Evolutionary conservation across 2,329 filamentous ascomycete species (phyloP).

Genomic region (Arthrobotrys sphaeroides): DNA sequence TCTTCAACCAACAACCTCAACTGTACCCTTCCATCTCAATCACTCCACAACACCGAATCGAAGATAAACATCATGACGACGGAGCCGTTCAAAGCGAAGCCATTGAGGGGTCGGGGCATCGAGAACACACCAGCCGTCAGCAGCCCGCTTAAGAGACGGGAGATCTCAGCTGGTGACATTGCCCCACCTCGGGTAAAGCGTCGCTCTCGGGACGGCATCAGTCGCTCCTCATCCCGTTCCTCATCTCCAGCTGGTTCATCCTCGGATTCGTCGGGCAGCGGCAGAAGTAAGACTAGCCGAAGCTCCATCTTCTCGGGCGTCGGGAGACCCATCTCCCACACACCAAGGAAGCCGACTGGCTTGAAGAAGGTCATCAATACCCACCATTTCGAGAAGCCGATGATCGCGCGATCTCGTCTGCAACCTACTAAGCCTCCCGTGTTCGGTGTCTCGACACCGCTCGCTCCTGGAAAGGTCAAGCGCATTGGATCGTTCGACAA

Average conservation of each 20-base stretch:
- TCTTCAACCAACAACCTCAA: conserved; percentile 58
- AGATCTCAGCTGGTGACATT: conserved; percentile 77
- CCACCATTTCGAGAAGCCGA: conserved; percentile 56
- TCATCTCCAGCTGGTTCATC: conserved; percentile 63
- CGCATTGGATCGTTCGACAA: conserved; percentile 58
- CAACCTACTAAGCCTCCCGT: conserved; percentile 54
- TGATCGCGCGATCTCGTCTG: conserved; percentile 55
- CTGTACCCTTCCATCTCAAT: conserved; percentile 54
- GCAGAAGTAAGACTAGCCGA: conserved; percentile 65
- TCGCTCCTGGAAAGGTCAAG: conserved; percentile 55
- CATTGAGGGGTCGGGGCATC: conserved; percentile 63
- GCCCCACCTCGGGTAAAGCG: conserved; percentile 91
- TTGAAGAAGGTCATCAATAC: conserved; percentile 49
- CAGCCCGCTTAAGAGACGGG: conserved; percentile 90
- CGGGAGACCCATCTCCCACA: conserved; percentile 60
- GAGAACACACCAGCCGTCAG: conserved; percentile 67
- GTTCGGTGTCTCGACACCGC: conserved; percentile 54
- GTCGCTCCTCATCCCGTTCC: conserved; percentile 64
- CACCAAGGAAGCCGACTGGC: conserved; percentile 59
- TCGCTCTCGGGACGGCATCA: conserved; percentile 82
- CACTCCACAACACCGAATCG: conserved; percentile 55
- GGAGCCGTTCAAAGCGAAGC: conserved; percentile 63
- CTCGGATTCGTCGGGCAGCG: conserved; percentile 63
- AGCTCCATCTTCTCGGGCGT: conserved; percentile 63
- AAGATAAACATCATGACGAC: conserved; percentile 63